phyloP scores from a whole-genome alignment of 768 basidiomycete species.

The Rhodocollybia butyracea region DNA sequence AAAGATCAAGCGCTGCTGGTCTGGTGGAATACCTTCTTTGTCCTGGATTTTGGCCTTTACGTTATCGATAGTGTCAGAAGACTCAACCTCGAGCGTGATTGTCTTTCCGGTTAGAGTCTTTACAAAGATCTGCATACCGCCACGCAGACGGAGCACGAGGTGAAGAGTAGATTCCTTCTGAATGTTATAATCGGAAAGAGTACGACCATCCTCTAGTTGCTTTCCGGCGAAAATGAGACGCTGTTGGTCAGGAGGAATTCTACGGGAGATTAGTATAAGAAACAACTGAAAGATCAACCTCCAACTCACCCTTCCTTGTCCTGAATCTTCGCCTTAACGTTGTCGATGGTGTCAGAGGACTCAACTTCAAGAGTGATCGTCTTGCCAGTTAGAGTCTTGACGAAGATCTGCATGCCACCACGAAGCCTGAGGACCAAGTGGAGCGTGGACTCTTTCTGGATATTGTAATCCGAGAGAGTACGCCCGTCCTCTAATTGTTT shows the following conservation, averaged over 20 bases:
- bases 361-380: constrained; percentile 89
- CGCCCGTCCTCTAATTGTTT: constrained; percentile 85
- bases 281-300: neutral
- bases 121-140: constrained; percentile 85
- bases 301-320: constrained; percentile 66
- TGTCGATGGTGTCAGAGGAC: constrained; percentile 73
- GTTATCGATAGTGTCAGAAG: constrained; percentile 84
- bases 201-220: constrained; percentile 93
- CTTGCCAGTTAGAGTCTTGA: constrained; percentile 88
- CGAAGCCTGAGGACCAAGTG: constrained; percentile 50
- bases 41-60: constrained; percentile 93
- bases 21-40: constrained; percentile 87
- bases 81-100: constrained; percentile 88
- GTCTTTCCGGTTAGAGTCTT: constrained; percentile 88
- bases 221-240: constrained; percentile 97
- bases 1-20: constrained; percentile 89
- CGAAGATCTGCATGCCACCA: constrained; percentile 78
- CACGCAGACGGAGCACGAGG: constrained; percentile 78
- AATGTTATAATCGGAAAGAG: constrained; percentile 86
- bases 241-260: constrained; percentile 87
- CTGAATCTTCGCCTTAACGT: constrained; percentile 81
- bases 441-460: constrained; percentile 61
- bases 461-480: constrained; percentile 67
- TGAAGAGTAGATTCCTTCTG: constrained; percentile 96
- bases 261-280: constrained; percentile 16